Evolutionary conservation across 1,284 basidiomycete species (phyloP).

Genomic region (Ceratobasidium sp.): DNA sequence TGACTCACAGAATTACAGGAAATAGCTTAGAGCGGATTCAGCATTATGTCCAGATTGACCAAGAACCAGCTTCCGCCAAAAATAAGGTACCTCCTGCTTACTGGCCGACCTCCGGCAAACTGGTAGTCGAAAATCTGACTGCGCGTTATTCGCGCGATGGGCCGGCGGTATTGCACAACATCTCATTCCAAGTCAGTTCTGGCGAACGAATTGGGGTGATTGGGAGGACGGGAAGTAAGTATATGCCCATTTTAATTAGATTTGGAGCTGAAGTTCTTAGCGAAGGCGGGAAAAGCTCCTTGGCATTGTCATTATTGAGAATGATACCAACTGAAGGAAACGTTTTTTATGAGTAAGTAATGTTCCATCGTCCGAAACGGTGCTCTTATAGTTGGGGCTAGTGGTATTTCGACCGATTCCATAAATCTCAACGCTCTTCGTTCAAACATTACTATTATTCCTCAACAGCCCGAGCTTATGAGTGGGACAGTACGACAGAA

Average conservation of each 20-base stretch:
- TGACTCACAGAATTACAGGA: too few relatives aligned
- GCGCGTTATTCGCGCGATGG: slow-evolving; percentile 65
- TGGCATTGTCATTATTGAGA: slow-evolving; percentile 57
- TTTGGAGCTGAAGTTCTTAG: too few relatives aligned
- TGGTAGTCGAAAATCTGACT: slow-evolving; percentile 70
- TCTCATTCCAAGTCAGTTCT: slow-evolving; percentile 66
- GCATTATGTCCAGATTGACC: slow-evolving; percentile 75
- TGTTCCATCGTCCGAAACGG: too few relatives aligned
- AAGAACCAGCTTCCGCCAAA: slow-evolving; percentile 65
- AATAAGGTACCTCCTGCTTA: slow-evolving; percentile 73
- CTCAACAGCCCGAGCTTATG: slow-evolving; percentile 42
- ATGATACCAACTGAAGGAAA: slow-evolving; percentile 58
- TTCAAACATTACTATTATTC: slow-evolving; percentile 56
- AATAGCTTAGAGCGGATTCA: slow-evolving; percentile 78
- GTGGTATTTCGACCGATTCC: slow-evolving; percentile 51
- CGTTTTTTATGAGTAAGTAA: slow-evolving; percentile 54
- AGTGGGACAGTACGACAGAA: slow-evolving; percentile 44
- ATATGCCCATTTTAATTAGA: too few relatives aligned
- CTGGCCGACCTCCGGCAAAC: slow-evolving; percentile 78
- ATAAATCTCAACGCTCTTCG: slow-evolving; percentile 71
- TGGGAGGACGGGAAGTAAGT: slow-evolving; percentile 79
- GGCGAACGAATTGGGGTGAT: slow-evolving; percentile 74
- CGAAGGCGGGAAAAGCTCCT: slow-evolving; percentile 57
- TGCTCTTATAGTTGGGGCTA: background rate
- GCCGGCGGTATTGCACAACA: slow-evolving; percentile 62